Conservation (phyloP, 257 asterid genomes). For the Perilla frutescens region DNA sequence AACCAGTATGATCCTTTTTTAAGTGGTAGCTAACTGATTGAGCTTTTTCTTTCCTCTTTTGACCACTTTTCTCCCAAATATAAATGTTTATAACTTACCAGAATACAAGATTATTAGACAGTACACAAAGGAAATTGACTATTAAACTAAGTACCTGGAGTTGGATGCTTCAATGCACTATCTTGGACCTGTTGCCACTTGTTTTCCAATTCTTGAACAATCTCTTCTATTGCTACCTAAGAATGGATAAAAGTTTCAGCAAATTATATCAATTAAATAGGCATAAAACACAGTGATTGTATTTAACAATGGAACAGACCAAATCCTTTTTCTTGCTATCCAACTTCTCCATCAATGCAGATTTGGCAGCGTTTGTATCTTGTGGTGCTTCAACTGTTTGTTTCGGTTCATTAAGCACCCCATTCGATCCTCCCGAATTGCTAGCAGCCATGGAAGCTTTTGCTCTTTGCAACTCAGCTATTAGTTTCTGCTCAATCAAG, state of each 20-base stretch:
- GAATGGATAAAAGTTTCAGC: conserved; percentile 32
- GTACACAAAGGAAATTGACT: not conserved
- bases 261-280: conserved; percentile 4
- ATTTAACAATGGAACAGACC: conserved; percentile 52
- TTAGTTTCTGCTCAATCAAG: conserved; percentile 59
- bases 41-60: conserved; percentile 12
- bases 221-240: conserved; percentile 69
- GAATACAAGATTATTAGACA: not conserved
- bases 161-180: conserved; percentile 72
- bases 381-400: conserved; percentile 44
- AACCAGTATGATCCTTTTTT: not conserved
- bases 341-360: conserved; percentile 56
- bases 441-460: conserved; percentile 37
- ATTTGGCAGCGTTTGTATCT: conserved; percentile 56
- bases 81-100: not conserved
- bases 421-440: conserved; percentile 47
- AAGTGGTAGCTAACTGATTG: conserved; percentile 12
- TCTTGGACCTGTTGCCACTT: conserved; percentile 79
- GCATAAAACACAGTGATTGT: conserved; percentile 13
- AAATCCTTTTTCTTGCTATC: conserved; percentile 75
- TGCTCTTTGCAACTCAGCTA: conserved; percentile 58
- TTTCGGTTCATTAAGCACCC: conserved; percentile 43
- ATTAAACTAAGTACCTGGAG: conserved; percentile 66
- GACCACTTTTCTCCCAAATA: not conserved
- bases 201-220: conserved; percentile 66